These are phyloP conservation scores for Trametes cubensis DNA, from an alignment of 768 basidiomycete species.

Conservation along the genomic window DNA sequence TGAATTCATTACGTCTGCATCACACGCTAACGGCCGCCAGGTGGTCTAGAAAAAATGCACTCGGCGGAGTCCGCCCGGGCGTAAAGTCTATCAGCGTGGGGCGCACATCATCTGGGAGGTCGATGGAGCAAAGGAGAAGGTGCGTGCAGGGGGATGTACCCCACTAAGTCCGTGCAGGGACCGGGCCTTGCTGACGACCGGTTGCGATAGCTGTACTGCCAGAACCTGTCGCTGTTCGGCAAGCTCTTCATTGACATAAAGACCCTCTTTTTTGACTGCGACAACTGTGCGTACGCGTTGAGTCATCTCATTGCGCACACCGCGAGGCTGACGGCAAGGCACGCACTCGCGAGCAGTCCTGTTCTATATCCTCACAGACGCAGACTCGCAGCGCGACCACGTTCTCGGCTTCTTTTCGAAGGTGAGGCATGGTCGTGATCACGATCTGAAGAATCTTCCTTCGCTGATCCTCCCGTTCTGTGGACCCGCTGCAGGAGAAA, in stretches of 20 bases:
- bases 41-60: conserved; percentile 59
- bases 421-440: conserved; percentile 32
- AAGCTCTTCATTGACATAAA: conserved; percentile 99
- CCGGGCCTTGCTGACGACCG: conserved; percentile 5
- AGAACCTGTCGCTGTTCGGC: conserved; percentile 93
- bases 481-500: conserved; percentile 68
- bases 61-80: conserved; percentile 76
- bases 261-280: conserved; percentile 88
- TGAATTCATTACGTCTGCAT: conserved; percentile 4
- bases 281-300: conserved; percentile 62
- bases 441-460: not conserved
- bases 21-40: conserved; percentile 22
- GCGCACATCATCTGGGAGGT: conserved; percentile 95
- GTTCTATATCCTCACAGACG: conserved; percentile 92
- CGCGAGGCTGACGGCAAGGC: not conserved
- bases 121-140: conserved; percentile 86
- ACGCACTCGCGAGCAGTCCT: conserved; percentile 54
- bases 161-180: conserved; percentile 1
- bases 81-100: conserved; percentile 87
- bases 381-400: conserved; percentile 74
- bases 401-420: conserved; percentile 81
- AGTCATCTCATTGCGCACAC: conserved; percentile 5
- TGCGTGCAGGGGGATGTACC: conserved; percentile 35
- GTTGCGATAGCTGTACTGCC: conserved; percentile 80
- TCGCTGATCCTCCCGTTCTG: conserved; percentile 10